Evolutionary conservation across 345 rosid species (phyloP).

Genomic region (Turnera subulata): DNA sequence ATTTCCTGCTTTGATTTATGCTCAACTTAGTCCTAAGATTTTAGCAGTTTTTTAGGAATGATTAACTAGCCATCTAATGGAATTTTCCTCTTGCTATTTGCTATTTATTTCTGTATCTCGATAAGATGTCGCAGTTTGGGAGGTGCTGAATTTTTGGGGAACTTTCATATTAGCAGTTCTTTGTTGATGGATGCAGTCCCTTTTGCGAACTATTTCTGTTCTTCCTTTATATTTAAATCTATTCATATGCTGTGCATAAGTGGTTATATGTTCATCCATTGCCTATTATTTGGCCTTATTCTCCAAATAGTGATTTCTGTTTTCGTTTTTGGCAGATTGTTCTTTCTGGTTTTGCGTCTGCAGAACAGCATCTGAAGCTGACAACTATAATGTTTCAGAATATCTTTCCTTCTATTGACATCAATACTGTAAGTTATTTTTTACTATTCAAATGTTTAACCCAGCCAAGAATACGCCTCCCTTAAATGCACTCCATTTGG

Average conservation of each 20-base stretch:
- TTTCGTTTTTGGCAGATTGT: conserved; percentile 57
- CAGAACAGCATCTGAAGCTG: conserved; percentile 82
- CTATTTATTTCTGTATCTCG: not conserved
- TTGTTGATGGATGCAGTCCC: not conserved
- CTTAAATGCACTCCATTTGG: conserved; percentile 16
- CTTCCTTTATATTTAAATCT: not conserved
- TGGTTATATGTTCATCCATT: too few species aligned
- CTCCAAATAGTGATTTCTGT: conserved; percentile 2
- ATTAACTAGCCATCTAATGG: not conserved
- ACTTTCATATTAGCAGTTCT: not conserved
- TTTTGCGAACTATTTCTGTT: not conserved
- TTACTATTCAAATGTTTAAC: conserved; percentile 11
- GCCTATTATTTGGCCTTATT: not conserved
- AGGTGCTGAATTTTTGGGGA: too few species aligned
- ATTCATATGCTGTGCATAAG: too few species aligned
- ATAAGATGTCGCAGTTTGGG: not conserved
- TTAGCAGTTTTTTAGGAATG: too few species aligned
- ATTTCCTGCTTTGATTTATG: not conserved
- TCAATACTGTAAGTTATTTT: conserved; percentile 68
- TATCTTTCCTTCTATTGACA: conserved; percentile 87
- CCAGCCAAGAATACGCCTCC: conserved; percentile 1
- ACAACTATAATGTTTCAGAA: conserved; percentile 91
- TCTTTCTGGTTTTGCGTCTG: conserved; percentile 85
- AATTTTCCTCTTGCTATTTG: not conserved
- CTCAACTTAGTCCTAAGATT: not conserved